phyloP scores from a whole-genome alignment of 371 early-diverging fungal species.

The Fennellomyces sp. region DNA sequence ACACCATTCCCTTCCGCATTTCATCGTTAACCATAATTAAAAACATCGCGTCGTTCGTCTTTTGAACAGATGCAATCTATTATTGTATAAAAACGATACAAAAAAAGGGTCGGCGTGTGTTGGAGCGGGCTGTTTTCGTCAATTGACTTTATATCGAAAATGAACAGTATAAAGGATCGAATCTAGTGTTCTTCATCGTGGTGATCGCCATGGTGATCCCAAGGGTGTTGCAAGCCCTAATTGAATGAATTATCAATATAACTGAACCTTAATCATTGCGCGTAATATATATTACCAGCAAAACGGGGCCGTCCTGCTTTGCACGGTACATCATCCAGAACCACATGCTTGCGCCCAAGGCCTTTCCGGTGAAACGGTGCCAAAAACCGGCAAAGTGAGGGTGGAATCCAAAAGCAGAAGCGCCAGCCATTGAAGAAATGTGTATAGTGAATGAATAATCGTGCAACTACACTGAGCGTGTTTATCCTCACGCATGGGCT shows the following conservation, averaged over 20 bases:
- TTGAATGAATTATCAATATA: not conserved
- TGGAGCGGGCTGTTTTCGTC: not conserved
- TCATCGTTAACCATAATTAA: no score
- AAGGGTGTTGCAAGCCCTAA: slow-evolving; percentile 73
- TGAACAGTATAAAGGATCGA: no score
- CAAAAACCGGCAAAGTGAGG: slow-evolving; percentile 52
- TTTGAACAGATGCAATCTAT: no score
- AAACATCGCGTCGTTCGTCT: no score
- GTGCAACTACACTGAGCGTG: no score
- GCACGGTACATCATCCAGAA: slow-evolving; percentile 89
- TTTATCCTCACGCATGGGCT: no score
- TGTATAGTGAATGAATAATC: not conserved
- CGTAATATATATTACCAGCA: slow-evolving; percentile 56
- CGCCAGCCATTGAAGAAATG: slow-evolving; percentile 35
- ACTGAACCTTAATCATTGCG: not conserved
- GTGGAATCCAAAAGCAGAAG: slow-evolving; percentile 51
- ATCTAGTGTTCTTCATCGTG: slow-evolving; percentile 58
- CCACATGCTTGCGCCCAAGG: slow-evolving; percentile 81
- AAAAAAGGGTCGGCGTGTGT: not conserved
- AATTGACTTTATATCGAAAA: not conserved
- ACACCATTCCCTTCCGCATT: not conserved
- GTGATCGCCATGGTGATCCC: slow-evolving; percentile 63
- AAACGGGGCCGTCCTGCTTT: slow-evolving; percentile 78
- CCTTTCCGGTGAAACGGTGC: slow-evolving; percentile 52
- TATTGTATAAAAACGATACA: no score